Evolutionary conservation across 2,329 filamentous ascomycete species (phyloP), one percentile per base, ranked within the genome.

Genomic region (Gyromitra esculenta): DNA sequence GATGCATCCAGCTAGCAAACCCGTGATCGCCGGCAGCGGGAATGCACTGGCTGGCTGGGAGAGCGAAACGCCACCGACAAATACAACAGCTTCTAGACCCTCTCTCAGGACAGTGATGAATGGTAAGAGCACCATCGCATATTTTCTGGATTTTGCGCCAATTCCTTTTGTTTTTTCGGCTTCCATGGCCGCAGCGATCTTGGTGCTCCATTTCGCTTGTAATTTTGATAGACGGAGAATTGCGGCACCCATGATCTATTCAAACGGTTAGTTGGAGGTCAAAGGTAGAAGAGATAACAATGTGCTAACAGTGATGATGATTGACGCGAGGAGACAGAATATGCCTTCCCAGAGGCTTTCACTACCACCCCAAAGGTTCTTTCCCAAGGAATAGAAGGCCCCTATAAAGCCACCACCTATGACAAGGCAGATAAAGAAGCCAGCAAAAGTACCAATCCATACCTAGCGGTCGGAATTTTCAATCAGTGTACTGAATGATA

Each of bases 21-120:
- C 94, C 18, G 89, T 87, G 21, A 96, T 84, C 1, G 94, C 91
- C 0, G 94, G 89, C 4, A 97, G 84, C 1, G 94, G 93, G 66
- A 97, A 92, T 0, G 93, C 87, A 5, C 88, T 89, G 1, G 92
- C 92, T 0, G 93, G 92, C 2, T 91, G 86, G 0, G 90, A 89
- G 70, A 97, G 89, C 1, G 91, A 91, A 3, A 97, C 93, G 21
- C 93, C 94, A 15, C 92, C 92, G 68, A 96, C 89, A 83, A 96
- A 97, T 31, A 97, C 88, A 45, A 97, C 91, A 0, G 91, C 92
- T 83, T 97, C 94, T 39, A 97, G 88, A 1, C 93, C 94, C 83
- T 97, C 93, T 45, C 94, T 87, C 13, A 97, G 85, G n/a, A 96
- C 91, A 0, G 93, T 97, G 82, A 97, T 87, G 83, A 97, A 96